Conservation (phyloP, 305 asterid genomes). For the Caryopteris hybrid region DNA sequence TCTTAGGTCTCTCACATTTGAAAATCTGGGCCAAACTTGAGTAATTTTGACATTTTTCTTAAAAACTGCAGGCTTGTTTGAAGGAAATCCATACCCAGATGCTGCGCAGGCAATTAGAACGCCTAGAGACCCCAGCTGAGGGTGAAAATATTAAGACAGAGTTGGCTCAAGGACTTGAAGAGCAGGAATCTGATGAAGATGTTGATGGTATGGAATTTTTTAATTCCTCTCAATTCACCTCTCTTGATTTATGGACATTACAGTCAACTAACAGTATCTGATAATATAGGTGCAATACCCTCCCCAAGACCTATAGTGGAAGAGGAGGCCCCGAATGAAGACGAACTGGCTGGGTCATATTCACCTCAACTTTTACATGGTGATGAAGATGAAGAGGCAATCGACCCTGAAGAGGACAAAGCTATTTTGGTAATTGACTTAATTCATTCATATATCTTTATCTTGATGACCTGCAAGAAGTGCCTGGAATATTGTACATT, state of each 20-base stretch:
- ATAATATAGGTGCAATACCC: conserved; percentile 27
- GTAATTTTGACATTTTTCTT: conserved; percentile 20
- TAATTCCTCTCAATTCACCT: neutral
- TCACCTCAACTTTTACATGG: conserved; percentile 73
- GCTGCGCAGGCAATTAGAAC: conserved; percentile 62
- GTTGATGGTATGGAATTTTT: conserved; percentile 29
- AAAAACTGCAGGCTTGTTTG: conserved; percentile 58
- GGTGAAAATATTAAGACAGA: conserved; percentile 36
- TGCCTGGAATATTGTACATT: neutral
- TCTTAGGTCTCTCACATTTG: conserved; percentile 15
- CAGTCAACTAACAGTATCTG: conserved; percentile 15
- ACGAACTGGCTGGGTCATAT: conserved; percentile 66
- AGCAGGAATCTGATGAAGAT: conserved; percentile 41
- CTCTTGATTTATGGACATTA: neutral
- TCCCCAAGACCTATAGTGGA: conserved; percentile 46
- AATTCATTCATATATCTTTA: neutral
- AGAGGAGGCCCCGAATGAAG: conserved; percentile 39
- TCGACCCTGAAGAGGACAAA: conserved; percentile 83
- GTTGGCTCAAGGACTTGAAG: conserved; percentile 26
- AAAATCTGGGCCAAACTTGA: neutral
- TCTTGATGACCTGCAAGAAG: neutral
- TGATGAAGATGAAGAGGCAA: conserved; percentile 84
- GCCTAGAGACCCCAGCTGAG: conserved; percentile 44
- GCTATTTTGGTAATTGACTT: conserved; percentile 45
- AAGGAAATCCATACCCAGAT: conserved; percentile 71